These are phyloP conservation scores for Prunella vulgaris DNA, from an alignment of 257 asterid genomes.

Conservation along the genomic window DNA sequence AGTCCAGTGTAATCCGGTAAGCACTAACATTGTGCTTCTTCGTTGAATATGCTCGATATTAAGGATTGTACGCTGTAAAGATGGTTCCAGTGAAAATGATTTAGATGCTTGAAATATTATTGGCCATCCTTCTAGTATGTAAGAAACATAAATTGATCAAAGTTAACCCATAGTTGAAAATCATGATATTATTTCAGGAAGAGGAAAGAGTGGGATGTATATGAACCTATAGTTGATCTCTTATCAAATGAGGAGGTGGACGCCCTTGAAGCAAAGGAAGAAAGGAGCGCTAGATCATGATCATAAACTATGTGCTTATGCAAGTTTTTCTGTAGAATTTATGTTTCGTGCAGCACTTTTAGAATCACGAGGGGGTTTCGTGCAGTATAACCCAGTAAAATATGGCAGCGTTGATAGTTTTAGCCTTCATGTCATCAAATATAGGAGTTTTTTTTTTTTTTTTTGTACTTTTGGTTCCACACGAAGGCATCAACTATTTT, in stretches of 20 bases:
- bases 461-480: too few species aligned
- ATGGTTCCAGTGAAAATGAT: not conserved
- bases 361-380: not conserved
- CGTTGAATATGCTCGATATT: too few species aligned
- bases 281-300: slow-evolving; percentile 43
- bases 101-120: not conserved
- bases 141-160: not conserved
- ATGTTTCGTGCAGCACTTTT: not conserved
- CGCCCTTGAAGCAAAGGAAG: slow-evolving; percentile 86
- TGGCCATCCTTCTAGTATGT: too few species aligned
- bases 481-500: too few species aligned
- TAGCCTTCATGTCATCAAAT: too few species aligned
- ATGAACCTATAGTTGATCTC: slow-evolving; percentile 75
- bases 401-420: too few species aligned
- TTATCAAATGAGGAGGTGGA: slow-evolving; percentile 80
- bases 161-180: not conserved
- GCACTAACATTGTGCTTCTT: not conserved
- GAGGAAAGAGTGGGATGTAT: slow-evolving; percentile 85
- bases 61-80: too few species aligned
- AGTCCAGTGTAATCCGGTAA: slow-evolving; percentile 72
- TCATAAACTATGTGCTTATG: too few species aligned
- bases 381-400: too few species aligned
- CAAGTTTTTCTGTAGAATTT: not conserved
- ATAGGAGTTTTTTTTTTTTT: too few species aligned
- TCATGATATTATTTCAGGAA: slow-evolving; percentile 38